Conservation (phyloP, 176 grass and related monocot genomes). For the Zea luxurians region DNA sequence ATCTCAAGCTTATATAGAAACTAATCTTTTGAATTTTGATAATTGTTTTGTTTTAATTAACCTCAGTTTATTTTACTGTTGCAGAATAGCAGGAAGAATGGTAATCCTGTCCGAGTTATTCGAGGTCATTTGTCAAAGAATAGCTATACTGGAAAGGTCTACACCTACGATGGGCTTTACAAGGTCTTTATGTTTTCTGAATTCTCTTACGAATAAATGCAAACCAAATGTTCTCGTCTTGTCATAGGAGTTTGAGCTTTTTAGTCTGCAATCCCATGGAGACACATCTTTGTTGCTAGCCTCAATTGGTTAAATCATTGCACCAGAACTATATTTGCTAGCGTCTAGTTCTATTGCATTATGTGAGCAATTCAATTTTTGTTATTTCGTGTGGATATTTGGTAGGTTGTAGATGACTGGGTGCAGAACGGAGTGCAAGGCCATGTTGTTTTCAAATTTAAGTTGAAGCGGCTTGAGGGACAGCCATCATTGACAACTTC, state of each 20-base stretch:
- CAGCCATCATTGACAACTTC: conserved; percentile 70
- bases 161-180: conserved; percentile 90
- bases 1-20: background rate
- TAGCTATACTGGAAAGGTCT: conserved; percentile 83
- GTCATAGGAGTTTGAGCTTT: background rate
- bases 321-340: background rate
- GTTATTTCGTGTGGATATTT: conserved; percentile 6
- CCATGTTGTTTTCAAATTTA: conserved; percentile 73
- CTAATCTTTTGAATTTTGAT: background rate
- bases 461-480: conserved; percentile 77
- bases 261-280: background rate
- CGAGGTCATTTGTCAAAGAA: conserved; percentile 59
- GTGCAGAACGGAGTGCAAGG: conserved; percentile 62
- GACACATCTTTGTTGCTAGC: background rate
- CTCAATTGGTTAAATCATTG: background rate
- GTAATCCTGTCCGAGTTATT: conserved; percentile 64
- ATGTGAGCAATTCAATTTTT: background rate
- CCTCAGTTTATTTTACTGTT: conserved; percentile 2
- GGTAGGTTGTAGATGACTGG: conserved; percentile 76
- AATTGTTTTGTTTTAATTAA: background rate
- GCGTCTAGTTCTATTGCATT: background rate
- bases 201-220: background rate
- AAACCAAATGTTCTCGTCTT: background rate
- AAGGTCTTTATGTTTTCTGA: conserved; percentile 50
- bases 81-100: conserved; percentile 67